Evolutionary conservation across 2,329 filamentous ascomycete genomes (phyloP), one percentile per base, ranked within the genome.

Genomic region (Arthrocladium fulminans): DNA sequence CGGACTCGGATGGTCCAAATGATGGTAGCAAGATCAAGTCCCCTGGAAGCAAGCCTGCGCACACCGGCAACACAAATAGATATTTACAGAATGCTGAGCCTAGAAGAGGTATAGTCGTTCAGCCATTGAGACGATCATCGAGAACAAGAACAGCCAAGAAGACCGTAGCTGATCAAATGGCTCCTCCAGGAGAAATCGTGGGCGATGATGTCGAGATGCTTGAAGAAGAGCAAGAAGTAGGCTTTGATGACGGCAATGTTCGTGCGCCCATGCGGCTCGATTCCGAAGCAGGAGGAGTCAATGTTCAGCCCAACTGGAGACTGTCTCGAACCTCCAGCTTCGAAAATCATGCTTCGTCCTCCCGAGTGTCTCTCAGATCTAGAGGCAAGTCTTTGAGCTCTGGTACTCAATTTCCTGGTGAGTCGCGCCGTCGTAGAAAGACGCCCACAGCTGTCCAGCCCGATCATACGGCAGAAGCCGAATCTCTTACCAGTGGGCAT

Each of bases 371-470:
- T 23, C 34, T 12, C n/a, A 32, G 44, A 7, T n/a, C 32, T 3
- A 38, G 17, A 25, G 34, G 13, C 7, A 39, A 38, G 22, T 22
- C 17, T 7, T 3, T 19, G 3, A 25, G 22, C 12, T n/a, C 6
- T 25, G 29, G 19, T 15, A 29, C 12, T 37, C 34, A 37, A 9
- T 15, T 17, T 27, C 13, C 13, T 23, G 19, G 15, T n/a, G 44
- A 27, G 2, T 47, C 32, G 30, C 44, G n/a, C 7, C 44, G 44
- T 15, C 44, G 32, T 39, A 47, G 44, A 29, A 47, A 47, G 44
- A 47, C 34, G 32, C 34, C 44, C 8, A 24, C 44, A 13, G n/a
- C n/a, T 15, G 5, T 45, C 24, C 42, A 45, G 13, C 20, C 20
- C 8, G 24, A 23, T n/a, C 22, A 25, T 10, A 42, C 24, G 13